Percentiles rank a stretch among this genome's conserved stretches.
These are phyloP conservation scores for Ilyonectria robusta DNA, from an alignment of 2,329 filamentous ascomycete species.

Conservation along the genomic window DNA sequence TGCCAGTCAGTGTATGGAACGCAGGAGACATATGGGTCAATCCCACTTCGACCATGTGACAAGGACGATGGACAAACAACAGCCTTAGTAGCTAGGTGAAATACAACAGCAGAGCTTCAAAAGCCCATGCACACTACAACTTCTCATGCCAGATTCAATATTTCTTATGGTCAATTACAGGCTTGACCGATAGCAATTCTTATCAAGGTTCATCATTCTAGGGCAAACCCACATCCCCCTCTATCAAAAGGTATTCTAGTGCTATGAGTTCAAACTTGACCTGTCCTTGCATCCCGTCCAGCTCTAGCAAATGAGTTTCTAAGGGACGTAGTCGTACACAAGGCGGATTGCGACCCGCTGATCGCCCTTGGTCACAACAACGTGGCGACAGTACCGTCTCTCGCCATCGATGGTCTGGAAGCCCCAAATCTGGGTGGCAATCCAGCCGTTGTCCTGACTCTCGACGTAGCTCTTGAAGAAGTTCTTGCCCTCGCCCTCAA, in stretches of 20 bases:
- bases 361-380: slow-evolving; percentile 66
- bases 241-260: not conserved
- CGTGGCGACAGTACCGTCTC: slow-evolving; percentile 67
- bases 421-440: slow-evolving; percentile 72
- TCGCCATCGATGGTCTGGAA: slow-evolving; percentile 69
- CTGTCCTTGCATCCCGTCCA: not conserved
- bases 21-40: slow-evolving; percentile 19
- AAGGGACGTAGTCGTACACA: slow-evolving; percentile 68
- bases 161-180: slow-evolving; percentile 5
- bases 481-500: slow-evolving; percentile 71
- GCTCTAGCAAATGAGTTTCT: slow-evolving; percentile 11
- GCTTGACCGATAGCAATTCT: not conserved
- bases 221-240: not conserved
- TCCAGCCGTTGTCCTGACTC: slow-evolving; percentile 68
- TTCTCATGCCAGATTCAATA: slow-evolving; percentile 1
- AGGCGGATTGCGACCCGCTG: slow-evolving; percentile 66
- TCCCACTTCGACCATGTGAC: slow-evolving; percentile 24
- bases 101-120: slow-evolving; percentile 18
- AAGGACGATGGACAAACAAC: not conserved
- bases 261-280: not conserved
- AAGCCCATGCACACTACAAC: not conserved
- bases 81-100: not conserved
- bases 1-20: slow-evolving; percentile 1
- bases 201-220: slow-evolving; percentile 9
- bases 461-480: slow-evolving; percentile 76